Conservation (phyloP, 768 basidiomycete genomes). For the Coprinopsis marcescibilis region DNA sequence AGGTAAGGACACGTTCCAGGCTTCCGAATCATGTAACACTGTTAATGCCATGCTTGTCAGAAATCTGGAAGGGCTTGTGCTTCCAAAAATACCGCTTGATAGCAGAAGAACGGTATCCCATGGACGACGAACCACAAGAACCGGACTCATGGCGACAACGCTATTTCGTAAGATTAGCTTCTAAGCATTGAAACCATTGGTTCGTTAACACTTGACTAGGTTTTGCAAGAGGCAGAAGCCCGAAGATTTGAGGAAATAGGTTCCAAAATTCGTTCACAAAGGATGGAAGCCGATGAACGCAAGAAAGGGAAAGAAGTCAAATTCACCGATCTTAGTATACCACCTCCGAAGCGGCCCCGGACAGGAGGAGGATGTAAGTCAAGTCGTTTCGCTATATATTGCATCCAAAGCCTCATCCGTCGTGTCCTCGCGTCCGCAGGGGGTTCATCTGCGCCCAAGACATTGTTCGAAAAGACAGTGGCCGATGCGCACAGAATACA, state of each 20-base stretch:
- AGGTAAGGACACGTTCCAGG: constrained; percentile 30
- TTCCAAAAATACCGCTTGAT: constrained; percentile 50
- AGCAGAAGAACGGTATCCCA: constrained; percentile 41
- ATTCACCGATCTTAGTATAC: constrained; percentile 62
- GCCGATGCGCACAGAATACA: constrained; percentile 64
- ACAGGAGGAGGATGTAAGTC: constrained; percentile 47
- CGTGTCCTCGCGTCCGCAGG: constrained; percentile 28
- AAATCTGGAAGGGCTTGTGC: constrained; percentile 64
- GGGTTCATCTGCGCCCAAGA: constrained; percentile 44
- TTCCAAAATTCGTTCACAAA: constrained; percentile 56
- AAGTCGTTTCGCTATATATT: constrained; percentile 1
- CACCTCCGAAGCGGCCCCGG: constrained; percentile 58
- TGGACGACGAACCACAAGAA: constrained; percentile 32
- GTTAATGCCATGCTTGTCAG: constrained; percentile 27
- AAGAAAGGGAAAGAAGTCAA: constrained; percentile 77
- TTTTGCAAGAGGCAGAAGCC: constrained; percentile 53
- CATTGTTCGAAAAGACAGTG: constrained; percentile 73
- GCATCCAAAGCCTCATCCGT: constrained; percentile 14
- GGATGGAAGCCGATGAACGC: constrained; percentile 64
- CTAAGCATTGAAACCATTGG: constrained; percentile 10
- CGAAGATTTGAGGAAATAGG: constrained; percentile 59
- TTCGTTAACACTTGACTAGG: constrained; percentile 26
- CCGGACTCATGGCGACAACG: constrained; percentile 64
- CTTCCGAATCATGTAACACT: constrained; percentile 6
- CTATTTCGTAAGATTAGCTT: constrained; percentile 50